A percentile compares a stretch with the other conserved stretches of the same genome.
Evolutionary conservation across 148 eudicot species (phyloP).

Genomic region (Rhododendron mucronatum): DNA sequence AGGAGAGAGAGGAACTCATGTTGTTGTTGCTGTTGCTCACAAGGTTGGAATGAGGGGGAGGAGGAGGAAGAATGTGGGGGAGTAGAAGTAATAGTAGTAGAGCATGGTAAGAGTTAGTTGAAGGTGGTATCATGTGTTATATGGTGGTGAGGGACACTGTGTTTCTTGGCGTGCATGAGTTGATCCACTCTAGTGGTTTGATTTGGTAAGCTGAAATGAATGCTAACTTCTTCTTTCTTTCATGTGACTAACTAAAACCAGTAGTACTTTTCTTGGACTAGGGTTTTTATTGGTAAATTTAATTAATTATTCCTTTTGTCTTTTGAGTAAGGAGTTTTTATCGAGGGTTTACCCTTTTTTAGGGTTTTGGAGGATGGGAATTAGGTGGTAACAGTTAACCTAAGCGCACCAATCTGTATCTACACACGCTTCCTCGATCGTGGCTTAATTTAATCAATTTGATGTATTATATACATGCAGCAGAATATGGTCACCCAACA

Average conservation of each 20-base stretch:
- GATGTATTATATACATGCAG: neutral
- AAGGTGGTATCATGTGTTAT: slow-evolving; percentile 38
- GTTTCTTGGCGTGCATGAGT: slow-evolving; percentile 44
- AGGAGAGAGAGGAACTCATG: slow-evolving; percentile 11
- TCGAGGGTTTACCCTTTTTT: neutral
- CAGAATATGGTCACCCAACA: neutral
- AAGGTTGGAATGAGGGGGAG: slow-evolving; percentile 25
- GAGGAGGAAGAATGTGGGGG: neutral
- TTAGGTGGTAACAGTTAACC: slow-evolving; percentile 8
- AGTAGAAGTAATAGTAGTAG: neutral
- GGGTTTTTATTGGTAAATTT: neutral
- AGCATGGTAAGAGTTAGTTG: slow-evolving; percentile 27
- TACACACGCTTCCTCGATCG: neutral
- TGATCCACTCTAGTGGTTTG: slow-evolving; percentile 24
- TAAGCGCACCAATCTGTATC: slow-evolving; percentile 5
- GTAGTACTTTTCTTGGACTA: slow-evolving; percentile 1
- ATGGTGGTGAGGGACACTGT: slow-evolving; percentile 20
- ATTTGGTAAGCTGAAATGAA: slow-evolving; percentile 68
- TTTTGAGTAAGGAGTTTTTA: neutral
- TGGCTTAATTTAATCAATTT: neutral
- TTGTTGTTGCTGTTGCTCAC: slow-evolving; percentile 30
- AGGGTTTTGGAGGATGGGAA: neutral
- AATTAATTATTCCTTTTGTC: neutral
- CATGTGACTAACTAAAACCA: slow-evolving; percentile 1
- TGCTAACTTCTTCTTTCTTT: slow-evolving; percentile 6